Percentiles rank a stretch among this genome's conserved stretches.
Conservation (phyloP, 768 basidiomycete genomes). For the Lentinula lateritia region DNA sequence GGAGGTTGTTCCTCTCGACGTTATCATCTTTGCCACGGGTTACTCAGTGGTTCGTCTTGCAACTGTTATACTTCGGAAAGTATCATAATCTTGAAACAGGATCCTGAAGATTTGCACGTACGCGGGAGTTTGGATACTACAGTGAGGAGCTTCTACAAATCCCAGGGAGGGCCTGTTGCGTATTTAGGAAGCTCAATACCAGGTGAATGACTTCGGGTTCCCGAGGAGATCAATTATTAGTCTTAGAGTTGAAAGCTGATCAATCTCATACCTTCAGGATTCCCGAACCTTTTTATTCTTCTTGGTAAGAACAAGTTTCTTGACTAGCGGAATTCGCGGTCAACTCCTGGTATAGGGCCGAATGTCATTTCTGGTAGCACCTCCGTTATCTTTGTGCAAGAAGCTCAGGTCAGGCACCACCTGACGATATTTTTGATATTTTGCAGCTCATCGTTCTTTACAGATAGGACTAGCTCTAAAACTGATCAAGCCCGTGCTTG, state of each 20-base stretch:
- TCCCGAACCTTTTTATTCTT: slow-evolving; percentile 47
- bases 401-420: slow-evolving; percentile 39
- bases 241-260: neutral
- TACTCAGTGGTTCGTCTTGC: slow-evolving; percentile 37
- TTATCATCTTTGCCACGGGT: slow-evolving; percentile 55
- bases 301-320: slow-evolving; percentile 27
- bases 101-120: slow-evolving; percentile 28
- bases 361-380: slow-evolving; percentile 56
- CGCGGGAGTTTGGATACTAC: slow-evolving; percentile 37
- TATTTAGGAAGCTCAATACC: slow-evolving; percentile 51
- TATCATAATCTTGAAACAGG: slow-evolving; percentile 20
- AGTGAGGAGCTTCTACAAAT: slow-evolving; percentile 38
- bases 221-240: neutral
- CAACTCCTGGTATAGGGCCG: slow-evolving; percentile 30
- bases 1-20: slow-evolving; percentile 44
- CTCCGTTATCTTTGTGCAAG: slow-evolving; percentile 50
- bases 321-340: neutral
- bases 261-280: slow-evolving; percentile 23
- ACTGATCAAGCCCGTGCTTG: slow-evolving; percentile 47
- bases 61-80: neutral
- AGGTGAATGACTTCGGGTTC: neutral
- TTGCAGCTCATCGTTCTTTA: slow-evolving; percentile 2
- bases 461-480: slow-evolving; percentile 47
- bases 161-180: slow-evolving; percentile 44
- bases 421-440: neutral